A percentile compares a stretch with the other conserved stretches of the same genome.
Evolutionary conservation across 1,284 basidiomycete species (phyloP).

Genomic region (Mycena sp.): DNA sequence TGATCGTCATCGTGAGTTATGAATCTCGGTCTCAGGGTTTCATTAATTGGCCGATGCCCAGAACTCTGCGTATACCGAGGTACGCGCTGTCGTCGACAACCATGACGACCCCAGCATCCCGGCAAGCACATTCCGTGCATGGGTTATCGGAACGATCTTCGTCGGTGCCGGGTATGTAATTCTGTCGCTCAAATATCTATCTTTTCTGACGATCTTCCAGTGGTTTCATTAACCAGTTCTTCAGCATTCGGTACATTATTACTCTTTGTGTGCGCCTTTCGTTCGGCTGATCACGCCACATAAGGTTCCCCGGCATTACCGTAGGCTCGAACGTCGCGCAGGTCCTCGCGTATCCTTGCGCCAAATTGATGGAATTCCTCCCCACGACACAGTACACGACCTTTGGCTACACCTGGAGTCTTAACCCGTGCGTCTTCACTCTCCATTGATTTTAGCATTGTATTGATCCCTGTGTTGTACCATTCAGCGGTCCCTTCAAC

Average conservation of each 20-base stretch:
- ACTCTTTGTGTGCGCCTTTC: too few species aligned
- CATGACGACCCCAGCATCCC: conserved; percentile 57
- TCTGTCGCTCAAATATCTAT: not conserved
- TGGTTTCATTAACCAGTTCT: conserved; percentile 56
- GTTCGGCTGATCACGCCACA: too few species aligned
- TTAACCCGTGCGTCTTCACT: conserved; percentile 38
- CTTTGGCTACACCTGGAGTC: conserved; percentile 35
- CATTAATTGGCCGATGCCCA: not conserved
- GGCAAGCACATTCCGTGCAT: conserved; percentile 55
- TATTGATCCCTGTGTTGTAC: not conserved
- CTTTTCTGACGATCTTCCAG: conserved; percentile 39
- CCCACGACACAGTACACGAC: conserved; percentile 34
- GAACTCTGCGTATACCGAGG: conserved; percentile 64
- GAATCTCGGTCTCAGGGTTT: too few species aligned
- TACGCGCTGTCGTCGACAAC: conserved; percentile 62
- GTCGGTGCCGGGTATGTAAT: conserved; percentile 18
- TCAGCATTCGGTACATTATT: conserved; percentile 53
- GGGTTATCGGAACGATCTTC: conserved; percentile 54
- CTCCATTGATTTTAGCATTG: not conserved
- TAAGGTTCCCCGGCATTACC: too few species aligned
- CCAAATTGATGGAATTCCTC: conserved; percentile 36
- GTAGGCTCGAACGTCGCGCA: conserved; percentile 37
- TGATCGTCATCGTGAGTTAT: conserved; percentile 33
- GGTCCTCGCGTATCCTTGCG: conserved; percentile 40
- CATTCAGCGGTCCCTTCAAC: conserved; percentile 54